Conservation (phyloP, 2,329 filamentous ascomycete species). For the Pleomassaria siparia region DNA sequence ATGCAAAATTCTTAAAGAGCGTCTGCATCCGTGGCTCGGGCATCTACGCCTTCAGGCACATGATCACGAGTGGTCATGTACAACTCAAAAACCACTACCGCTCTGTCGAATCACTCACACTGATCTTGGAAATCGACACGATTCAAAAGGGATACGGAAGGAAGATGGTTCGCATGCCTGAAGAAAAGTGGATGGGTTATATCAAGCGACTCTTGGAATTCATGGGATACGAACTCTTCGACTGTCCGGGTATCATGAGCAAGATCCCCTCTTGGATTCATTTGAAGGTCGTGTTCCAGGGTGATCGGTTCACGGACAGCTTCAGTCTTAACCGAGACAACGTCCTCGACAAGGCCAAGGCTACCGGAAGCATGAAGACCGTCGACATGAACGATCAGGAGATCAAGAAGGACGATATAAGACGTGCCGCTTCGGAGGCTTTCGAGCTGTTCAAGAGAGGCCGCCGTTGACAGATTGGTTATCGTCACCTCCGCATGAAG, state of each 20-base stretch:
- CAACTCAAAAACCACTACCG: slow-evolving; percentile 26
- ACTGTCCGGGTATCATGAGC: slow-evolving; percentile 2
- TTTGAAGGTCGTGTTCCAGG: slow-evolving; percentile 26
- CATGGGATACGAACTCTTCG: slow-evolving; percentile 16
- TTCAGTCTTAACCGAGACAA: not conserved
- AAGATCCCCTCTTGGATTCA: slow-evolving; percentile 25
- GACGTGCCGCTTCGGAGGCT: slow-evolving; percentile 13
- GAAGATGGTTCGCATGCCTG: slow-evolving; percentile 11
- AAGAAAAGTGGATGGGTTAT: slow-evolving; percentile 21
- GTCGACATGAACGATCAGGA: not conserved
- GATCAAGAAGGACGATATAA: slow-evolving; percentile 10
- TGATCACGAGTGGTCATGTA: slow-evolving; percentile 20
- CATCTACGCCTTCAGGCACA: slow-evolving; percentile 24
- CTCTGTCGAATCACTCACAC: slow-evolving; percentile 15
- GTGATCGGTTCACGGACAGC: slow-evolving; percentile 18
- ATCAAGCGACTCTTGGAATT: slow-evolving; percentile 19
- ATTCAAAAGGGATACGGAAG: slow-evolving; percentile 17
- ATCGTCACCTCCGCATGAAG: not conserved
- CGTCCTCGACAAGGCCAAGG: not conserved
- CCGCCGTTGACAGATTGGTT: not conserved
- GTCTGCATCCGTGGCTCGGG: slow-evolving; percentile 22
- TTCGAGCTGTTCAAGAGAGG: slow-evolving; percentile 22
- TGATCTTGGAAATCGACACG: slow-evolving; percentile 26
- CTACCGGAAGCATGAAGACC: not conserved
- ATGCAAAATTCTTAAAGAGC: slow-evolving; percentile 17